These are phyloP conservation scores for Avena atlantica DNA, from an alignment of 176 grass and related monocot species.

Conservation along the genomic window DNA sequence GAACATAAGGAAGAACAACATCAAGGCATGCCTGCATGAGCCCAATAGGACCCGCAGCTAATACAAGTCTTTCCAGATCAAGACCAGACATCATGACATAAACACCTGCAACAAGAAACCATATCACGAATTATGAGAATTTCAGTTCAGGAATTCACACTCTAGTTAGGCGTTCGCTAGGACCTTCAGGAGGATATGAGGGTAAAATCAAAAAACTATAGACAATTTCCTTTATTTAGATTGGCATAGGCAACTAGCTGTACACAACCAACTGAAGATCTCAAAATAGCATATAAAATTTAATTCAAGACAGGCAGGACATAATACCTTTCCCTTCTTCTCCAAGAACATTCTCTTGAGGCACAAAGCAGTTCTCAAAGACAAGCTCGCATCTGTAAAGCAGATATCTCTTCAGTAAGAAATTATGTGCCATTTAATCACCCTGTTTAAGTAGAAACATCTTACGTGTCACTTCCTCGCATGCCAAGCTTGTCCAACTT, in stretches of 20 bases:
- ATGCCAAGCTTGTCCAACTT: constrained; percentile 99
- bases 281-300: neutral
- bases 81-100: constrained; percentile 99
- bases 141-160: neutral
- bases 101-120: constrained; percentile 66
- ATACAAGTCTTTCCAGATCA: constrained; percentile 94
- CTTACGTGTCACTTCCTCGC: constrained; percentile 97
- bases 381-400: constrained; percentile 91
- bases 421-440: neutral
- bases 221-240: neutral
- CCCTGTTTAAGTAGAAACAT: constrained; percentile 30
- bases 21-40: constrained; percentile 99
- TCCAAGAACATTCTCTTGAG: constrained; percentile 83
- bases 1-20: constrained; percentile 87
- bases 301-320: constrained; percentile 22
- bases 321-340: constrained; percentile 87
- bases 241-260: constrained; percentile 1
- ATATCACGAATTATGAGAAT: constrained; percentile 14
- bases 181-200: neutral
- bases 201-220: neutral
- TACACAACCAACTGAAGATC: constrained; percentile 19
- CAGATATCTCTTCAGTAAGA: constrained; percentile 25
- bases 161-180: neutral
- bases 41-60: constrained; percentile 87
- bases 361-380: constrained; percentile 98